Conservation (phyloP, 2,329 filamentous ascomycete genomes). For the Alternaria dauci region DNA sequence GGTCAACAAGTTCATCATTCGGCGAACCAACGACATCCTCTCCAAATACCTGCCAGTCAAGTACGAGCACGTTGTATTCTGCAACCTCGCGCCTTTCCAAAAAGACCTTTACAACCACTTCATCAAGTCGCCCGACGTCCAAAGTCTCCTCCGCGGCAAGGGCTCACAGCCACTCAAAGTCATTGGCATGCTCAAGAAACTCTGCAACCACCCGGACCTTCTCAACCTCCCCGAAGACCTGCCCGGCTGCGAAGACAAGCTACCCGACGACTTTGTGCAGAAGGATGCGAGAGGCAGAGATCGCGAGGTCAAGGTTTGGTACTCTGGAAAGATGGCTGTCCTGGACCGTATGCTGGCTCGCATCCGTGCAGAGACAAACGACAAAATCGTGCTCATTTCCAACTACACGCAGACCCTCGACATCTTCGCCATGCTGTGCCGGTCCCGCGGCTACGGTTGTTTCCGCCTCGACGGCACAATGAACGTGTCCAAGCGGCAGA, state of each 20-base stretch:
- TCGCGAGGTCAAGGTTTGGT: conserved; percentile 92
- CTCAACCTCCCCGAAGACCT: conserved; percentile 84
- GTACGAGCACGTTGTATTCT: conserved; percentile 99
- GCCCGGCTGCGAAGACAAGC: conserved; percentile 82
- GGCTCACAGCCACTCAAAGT: conserved; percentile 96
- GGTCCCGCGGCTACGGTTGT: conserved; percentile 81
- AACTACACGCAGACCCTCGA: conserved; percentile 98
- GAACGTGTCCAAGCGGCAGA: conserved; percentile 96
- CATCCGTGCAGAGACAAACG: conserved; percentile 94
- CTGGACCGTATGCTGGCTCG: conserved; percentile 97
- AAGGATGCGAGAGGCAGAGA: conserved; percentile 89
- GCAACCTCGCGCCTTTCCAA: conserved; percentile 92
- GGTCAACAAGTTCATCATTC: conserved; percentile 98
- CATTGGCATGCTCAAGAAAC: conserved; percentile 95
- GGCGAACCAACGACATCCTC: conserved; percentile 95
- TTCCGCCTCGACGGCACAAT: conserved; percentile 95
- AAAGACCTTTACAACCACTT: conserved; percentile 96
- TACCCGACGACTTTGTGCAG: conserved; percentile 85
- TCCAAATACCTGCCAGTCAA: conserved; percentile 98
- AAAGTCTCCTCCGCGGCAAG: conserved; percentile 88
- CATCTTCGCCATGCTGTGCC: conserved; percentile 90
- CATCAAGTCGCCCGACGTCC: conserved; percentile 93
- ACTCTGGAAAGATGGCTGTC: conserved; percentile 97
- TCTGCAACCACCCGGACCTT: conserved; percentile 97
- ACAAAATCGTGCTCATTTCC: conserved; percentile 98